These are phyloP conservation scores for Malus fusca DNA, from an alignment of 306 rosid species.

Conservation along the genomic window DNA sequence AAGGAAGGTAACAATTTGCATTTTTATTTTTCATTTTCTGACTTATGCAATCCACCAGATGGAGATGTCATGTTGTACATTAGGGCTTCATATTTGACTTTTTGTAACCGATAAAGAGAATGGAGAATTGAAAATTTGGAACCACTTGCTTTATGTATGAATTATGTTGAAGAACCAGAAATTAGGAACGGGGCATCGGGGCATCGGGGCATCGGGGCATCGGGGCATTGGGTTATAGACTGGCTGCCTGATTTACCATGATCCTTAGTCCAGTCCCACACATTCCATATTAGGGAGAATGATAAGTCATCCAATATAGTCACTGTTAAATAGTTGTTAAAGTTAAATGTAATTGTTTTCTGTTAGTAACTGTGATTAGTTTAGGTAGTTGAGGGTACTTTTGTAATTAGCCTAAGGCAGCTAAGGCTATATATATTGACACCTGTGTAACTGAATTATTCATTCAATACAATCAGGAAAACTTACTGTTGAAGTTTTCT, in stretches of 20 bases:
- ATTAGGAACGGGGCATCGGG: background rate
- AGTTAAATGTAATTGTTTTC: too few species aligned
- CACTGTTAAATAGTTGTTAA: too few species aligned
- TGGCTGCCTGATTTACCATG: background rate
- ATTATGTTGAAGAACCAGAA: background rate
- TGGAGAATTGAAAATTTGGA: background rate
- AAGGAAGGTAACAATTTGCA: conserved; percentile 62
- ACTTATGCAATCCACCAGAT: background rate
- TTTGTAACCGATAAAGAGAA: background rate
- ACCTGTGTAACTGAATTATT: too few species aligned
- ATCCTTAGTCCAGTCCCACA: background rate
- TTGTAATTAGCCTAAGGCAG: too few species aligned
- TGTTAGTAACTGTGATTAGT: too few species aligned
- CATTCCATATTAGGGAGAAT: background rate
- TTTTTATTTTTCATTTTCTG: background rate
- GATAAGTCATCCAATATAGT: too few species aligned
- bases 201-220: too few species aligned
- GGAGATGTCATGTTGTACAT: background rate
- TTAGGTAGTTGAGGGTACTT: too few species aligned
- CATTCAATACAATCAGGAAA: too few species aligned
- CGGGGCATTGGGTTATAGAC: background rate
- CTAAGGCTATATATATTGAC: too few species aligned
- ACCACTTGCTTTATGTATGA: background rate
- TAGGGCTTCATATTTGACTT: conserved; percentile 3
- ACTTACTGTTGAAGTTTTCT: too few species aligned